Percentiles rank a stretch among this genome's conserved stretches.
Evolutionary conservation across 192 early-diverging fungal genomes (phyloP).

Genomic region (Linnemannia schmuckeri): DNA sequence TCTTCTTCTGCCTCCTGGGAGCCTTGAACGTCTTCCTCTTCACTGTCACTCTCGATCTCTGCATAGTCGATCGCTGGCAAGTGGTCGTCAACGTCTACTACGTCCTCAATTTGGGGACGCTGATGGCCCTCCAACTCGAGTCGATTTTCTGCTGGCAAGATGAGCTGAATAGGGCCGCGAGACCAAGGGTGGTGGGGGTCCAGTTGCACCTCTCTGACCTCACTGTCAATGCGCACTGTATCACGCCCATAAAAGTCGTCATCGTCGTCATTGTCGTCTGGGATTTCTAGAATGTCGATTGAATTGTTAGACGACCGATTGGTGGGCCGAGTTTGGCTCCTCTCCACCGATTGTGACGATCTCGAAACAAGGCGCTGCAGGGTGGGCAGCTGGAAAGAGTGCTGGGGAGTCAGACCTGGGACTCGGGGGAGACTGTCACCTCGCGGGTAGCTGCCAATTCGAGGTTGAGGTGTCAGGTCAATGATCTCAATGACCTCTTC

Average conservation of each 20-base stretch:
- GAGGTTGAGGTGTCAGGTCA: constrained; percentile 25
- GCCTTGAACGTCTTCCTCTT: constrained; percentile 9
- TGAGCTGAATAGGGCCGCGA: constrained; percentile 42
- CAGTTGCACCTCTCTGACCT: constrained; percentile 38
- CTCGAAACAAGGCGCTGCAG: constrained; percentile 36
- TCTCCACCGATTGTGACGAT: constrained; percentile 25
- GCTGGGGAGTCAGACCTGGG: constrained; percentile 21
- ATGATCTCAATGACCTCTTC: constrained; percentile 38
- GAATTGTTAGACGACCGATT: background rate
- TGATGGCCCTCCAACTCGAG: constrained; percentile 4
- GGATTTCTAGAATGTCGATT: constrained; percentile 27
- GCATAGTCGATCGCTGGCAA: constrained; percentile 25
- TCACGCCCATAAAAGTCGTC: constrained; percentile 38
- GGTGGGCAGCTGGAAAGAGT: constrained; percentile 27
- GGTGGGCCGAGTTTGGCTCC: constrained; percentile 27
- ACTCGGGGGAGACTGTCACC: constrained; percentile 31
- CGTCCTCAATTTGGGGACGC: constrained; percentile 31
- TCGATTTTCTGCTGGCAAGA: constrained; percentile 14
- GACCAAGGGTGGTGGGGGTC: constrained; percentile 48
- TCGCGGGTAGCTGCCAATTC: constrained; percentile 17
- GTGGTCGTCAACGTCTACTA: constrained; percentile 28
- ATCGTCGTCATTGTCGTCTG: constrained; percentile 31
- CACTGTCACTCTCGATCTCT: constrained; percentile 30
- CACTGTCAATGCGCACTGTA: constrained; percentile 38
- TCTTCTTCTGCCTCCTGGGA: constrained; percentile 7